Evolutionary conservation across 306 rosid species (phyloP).

Genomic region (Argentina anserina): DNA sequence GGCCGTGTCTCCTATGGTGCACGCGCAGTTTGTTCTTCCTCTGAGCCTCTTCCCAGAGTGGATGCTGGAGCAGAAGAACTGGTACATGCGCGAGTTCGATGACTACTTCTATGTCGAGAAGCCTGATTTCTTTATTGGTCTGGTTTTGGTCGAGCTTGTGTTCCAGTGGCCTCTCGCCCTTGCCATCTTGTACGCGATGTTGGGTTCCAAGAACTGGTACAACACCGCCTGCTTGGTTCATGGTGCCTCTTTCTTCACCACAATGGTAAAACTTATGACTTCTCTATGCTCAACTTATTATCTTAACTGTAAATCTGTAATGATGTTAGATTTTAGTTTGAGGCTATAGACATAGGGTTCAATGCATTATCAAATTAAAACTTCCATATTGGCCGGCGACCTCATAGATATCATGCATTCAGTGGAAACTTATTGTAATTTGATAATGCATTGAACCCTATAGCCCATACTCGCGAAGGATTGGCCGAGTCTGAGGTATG

Average conservation of each 20-base stretch:
- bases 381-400: too few relatives aligned
- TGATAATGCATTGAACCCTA: too few relatives aligned
- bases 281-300: too few relatives aligned
- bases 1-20: conserved; percentile 47
- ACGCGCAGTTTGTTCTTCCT: conserved; percentile 55
- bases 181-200: conserved; percentile 49
- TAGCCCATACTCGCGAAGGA: too few relatives aligned
- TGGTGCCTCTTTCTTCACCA: conserved; percentile 55
- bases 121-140: conserved; percentile 64
- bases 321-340: too few relatives aligned
- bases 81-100: conserved; percentile 42
- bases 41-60: conserved; percentile 37
- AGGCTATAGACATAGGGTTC: too few relatives aligned
- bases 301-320: too few relatives aligned
- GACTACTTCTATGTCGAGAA: conserved; percentile 53
- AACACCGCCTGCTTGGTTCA: conserved; percentile 72
- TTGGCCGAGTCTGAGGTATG: too few relatives aligned
- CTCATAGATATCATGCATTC: too few relatives aligned
- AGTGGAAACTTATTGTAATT: too few relatives aligned
- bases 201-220: conserved; percentile 57
- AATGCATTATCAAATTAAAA: too few relatives aligned
- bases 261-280: conserved; percentile 42
- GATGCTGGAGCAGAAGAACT: conserved; percentile 37
- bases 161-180: conserved; percentile 75
- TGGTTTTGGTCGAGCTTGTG: conserved; percentile 64